Base-by-base conservation (phyloP, 208 protist species). In the Crithidia brevicula region DNA sequence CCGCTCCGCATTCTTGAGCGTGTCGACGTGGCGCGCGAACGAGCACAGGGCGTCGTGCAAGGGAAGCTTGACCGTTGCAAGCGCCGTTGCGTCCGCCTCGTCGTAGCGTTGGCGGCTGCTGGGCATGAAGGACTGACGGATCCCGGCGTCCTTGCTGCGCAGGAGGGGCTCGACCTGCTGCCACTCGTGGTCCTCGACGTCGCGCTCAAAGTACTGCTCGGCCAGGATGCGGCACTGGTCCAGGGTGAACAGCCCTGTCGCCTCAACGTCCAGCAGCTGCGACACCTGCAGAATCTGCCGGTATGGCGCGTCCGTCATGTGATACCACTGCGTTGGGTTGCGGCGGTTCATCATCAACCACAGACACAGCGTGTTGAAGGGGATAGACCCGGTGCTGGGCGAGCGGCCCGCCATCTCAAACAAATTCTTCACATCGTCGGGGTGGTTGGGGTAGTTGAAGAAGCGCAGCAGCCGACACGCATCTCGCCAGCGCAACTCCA, bases 381-480 rank as follows among this genome's bases (percentile, higher is more conserved):
- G 34, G 16, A 93, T 45, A 33, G 61, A 60, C 9, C 76, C 79
- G 33, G 71, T 73, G 18, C 61, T 56, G 2, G 72, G 42, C 16
- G 65, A 67, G 28, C 82, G 72, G 34, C 50, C 40, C 33, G 56
- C 73, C 33, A 72, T 85, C 20, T 79, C 57, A 45, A 93, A 88
- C 23, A 85, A 46, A 25, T 80, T 76, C n/a, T 75, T 63, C 45
- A 89, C 83, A 23, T 89, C 79, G 40, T 81, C 74, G n/a, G 78
- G 75, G 58, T 86, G 77, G 33, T 65, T 85, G 9, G 87, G 81
- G 42, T 81, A 79, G 77, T 93, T 93, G 57, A 83, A 70, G 53
- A 71, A 89, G 23, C 82, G 81, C 33, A 85, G 73, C 33, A 93
- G 34, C 30, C 83, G 81, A 57, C 81, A 83, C 34, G 81, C 75